These are phyloP conservation scores for Penicillium arizonense DNA, from an alignment of 495 filamentous ascomycete genomes.

Conservation along the genomic window DNA sequence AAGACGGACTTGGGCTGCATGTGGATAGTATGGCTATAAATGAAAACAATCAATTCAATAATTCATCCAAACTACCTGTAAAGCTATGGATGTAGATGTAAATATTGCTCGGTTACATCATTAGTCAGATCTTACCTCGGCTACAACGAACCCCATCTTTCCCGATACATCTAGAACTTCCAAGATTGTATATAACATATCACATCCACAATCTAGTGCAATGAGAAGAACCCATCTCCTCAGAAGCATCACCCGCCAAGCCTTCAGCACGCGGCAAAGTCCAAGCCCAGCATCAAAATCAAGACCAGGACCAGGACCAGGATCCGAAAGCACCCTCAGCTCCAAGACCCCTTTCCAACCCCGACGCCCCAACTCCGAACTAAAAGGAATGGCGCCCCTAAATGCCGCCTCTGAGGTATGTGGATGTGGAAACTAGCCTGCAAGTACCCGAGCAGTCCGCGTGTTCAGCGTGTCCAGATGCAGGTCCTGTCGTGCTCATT, in stretches of 20 bases:
- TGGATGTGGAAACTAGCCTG: conserved; percentile 5
- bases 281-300: background rate
- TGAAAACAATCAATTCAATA: background rate
- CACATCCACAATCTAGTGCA: too few species aligned
- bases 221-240: too few species aligned
- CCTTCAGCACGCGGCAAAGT: background rate
- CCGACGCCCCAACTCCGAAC: background rate
- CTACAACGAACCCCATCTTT: background rate
- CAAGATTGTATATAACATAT: background rate
- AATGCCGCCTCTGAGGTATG: conserved; percentile 34
- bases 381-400: conserved; percentile 31
- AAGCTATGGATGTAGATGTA: too few species aligned
- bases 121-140: conserved; percentile 10
- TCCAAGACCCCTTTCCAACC: background rate
- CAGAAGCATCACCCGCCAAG: too few species aligned
- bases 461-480: conserved; percentile 3
- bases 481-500: conserved; percentile 4
- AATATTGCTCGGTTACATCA: background rate
- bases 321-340: background rate
- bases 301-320: background rate
- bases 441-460: conserved; percentile 5
- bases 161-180: background rate
- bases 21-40: background rate
- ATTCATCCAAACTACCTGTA: too few species aligned
- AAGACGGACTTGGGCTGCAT: background rate